Percentiles rank a stretch among this genome's conserved stretches.
These are phyloP conservation scores for Bonia amplexicaulis DNA, from an alignment of 176 grass and related monocot species.

Conservation along the genomic window DNA sequence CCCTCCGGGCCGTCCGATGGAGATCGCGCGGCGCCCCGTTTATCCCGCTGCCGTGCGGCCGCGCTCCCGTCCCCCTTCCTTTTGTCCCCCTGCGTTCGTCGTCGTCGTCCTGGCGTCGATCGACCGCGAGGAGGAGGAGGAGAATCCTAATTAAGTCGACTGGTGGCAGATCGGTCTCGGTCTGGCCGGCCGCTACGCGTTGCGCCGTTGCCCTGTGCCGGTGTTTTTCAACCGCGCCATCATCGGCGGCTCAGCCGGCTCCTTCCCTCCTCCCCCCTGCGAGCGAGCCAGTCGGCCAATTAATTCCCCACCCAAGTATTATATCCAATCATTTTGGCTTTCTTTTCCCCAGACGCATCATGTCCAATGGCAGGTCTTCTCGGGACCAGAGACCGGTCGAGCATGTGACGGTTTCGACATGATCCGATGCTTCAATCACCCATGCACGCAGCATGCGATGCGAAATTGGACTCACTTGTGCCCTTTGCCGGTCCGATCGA, in stretches of 20 bases:
- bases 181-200: not conserved
- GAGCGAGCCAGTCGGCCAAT: not conserved
- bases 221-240: constrained; percentile 30
- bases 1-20: not conserved
- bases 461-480: not conserved
- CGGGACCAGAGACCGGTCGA: not conserved
- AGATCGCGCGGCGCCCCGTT: not conserved
- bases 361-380: not conserved
- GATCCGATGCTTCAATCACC: not conserved
- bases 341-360: constrained; percentile 29
- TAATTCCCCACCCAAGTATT: not conserved
- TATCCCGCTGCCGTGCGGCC: not conserved
- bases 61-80: not conserved
- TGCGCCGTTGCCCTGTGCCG: not conserved
- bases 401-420: too few species aligned
- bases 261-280: not conserved
- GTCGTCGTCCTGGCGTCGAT: not conserved
- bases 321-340: not conserved
- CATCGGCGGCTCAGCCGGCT: constrained; percentile 2
- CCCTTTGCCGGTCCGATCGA: not conserved
- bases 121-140: not conserved
- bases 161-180: not conserved
- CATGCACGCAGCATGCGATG: not conserved
- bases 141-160: not conserved
- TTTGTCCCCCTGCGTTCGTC: constrained; percentile 13